Base-by-base conservation (phyloP, 176 grass and related monocot species). In the Zoysia japonica region DNA sequence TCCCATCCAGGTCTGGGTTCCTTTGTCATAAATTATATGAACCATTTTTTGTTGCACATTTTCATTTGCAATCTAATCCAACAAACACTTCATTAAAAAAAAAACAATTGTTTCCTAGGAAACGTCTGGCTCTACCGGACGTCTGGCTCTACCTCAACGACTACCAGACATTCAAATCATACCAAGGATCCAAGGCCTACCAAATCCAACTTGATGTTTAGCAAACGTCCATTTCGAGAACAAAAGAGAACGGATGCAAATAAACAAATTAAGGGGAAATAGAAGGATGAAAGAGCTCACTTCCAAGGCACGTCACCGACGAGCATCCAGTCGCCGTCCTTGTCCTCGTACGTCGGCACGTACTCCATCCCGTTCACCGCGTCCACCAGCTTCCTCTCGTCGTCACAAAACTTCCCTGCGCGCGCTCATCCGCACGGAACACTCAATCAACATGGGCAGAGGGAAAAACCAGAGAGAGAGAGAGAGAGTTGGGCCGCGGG, bases 251-350 rank as follows among this genome's bases (percentile, higher is more conserved):
- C 28, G 28, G 28, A 28, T 28, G 28, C 28, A 28, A 28, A 28
- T 28, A 28, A 28, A 28, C 28, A 28, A 28, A 28, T 28, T 28
- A 28, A 20, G 83, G 19, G 61, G 9, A 46, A 28, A 28, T 1
- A 39, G 44, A 19, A 47, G 15, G 47, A 66, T 50, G 56, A 70
- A 44, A 62, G 81, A 68, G 82, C 88, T 91, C 88, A 99, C 96
- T 95, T 99, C 96, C 96, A 99, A 5, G 96, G 96, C 37, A 99
- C 96, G 77, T 99, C 96, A 50, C 96, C 96, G 62, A 93, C 88
- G 53, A 99, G 96, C 96, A 99, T 99, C 96, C 92, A 99, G 67
- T 99, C 96, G 16, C 92, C 88, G 63, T 99, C 96, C 85, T 99
- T 99, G 89, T 99, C 96, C 91, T 99, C 96, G 65, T 99, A 99